phyloP scores from a whole-genome alignment of 305 asterid species.

The Fraxinus sp. region DNA sequence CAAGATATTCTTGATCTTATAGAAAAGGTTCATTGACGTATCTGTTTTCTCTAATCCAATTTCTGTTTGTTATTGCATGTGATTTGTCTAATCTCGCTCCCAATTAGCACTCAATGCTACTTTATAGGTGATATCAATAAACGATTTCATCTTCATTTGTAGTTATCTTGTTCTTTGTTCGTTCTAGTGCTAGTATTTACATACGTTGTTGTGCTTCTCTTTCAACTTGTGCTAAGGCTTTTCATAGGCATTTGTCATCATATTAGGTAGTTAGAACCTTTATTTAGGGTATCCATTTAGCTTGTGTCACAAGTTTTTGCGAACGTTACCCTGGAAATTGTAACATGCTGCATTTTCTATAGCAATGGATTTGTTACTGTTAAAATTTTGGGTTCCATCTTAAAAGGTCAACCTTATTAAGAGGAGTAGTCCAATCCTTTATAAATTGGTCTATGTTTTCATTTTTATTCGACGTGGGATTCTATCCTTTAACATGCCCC shows the following conservation, averaged over 20 bases:
- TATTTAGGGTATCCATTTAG: not conserved
- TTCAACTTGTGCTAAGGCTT: not conserved
- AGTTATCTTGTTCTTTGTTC: not conserved
- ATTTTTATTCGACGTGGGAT: too few species aligned
- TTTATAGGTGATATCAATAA: not conserved
- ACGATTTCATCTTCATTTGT: conserved; percentile 1
- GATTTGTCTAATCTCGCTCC: not conserved
- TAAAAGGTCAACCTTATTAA: too few species aligned
- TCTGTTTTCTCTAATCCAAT: not conserved
- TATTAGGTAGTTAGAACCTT: not conserved
- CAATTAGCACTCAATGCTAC: not conserved
- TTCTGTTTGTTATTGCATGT: not conserved
- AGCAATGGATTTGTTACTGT: not conserved
- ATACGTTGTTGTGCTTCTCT: not conserved
- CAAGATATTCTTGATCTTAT: conserved; percentile 89
- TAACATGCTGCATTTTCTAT: not conserved
- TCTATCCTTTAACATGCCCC: too few species aligned
- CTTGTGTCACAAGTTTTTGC: not conserved
- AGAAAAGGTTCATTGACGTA: conserved; percentile 53
- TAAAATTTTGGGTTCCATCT: too few species aligned
- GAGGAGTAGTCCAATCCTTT: too few species aligned
- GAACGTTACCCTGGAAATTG: not conserved
- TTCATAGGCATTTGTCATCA: not conserved
- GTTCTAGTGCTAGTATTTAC: not conserved
- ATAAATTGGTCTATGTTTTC: too few species aligned